Evolutionary conservation across 129 eudicot species (phyloP), one percentile per base, ranked within the genome.

Genomic region (Lonicera japonica): DNA sequence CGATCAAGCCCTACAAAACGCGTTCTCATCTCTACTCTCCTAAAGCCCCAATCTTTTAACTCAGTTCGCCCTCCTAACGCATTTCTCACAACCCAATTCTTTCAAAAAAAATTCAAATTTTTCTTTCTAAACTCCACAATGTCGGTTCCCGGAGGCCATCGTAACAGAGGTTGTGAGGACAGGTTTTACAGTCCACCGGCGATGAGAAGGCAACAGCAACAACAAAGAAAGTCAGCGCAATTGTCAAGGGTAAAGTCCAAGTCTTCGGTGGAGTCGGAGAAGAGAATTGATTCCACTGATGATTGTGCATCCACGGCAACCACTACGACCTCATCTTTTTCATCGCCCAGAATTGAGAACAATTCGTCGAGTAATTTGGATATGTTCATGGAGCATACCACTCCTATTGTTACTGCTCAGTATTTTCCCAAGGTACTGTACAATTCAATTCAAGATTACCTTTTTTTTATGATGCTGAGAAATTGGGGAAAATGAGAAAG

Each of bases 101-200:
- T 29, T 29, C 36, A 2, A 29, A 29, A 29, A 29, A 1, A 1
- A 29, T 6, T 29, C 36, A 29, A 29, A 3, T 43, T 8, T 2
- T 43, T 43, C 16, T 45, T 41, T 21, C 0, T 6, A 47, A 41
- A 45, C 43, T n/a, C 15, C 45, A 16, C 56, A 11, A 79, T 79
- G 89, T 70, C 88, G 77, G 67, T 75, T 75, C 80, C 71, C 59
- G 74, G 73, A 21, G 54, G 36, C 5, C 45, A 68, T 69, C 78
- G 91, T 24, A 83, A 63, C 52, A 81, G 83, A 59, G 83, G 82
- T 60, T 75, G 86, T 15, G 94, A 79, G 25, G 89, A 87, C 45
- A 67, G 96, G 64, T 82, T 92, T 65, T 92, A 92, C 76, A 73
- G 87, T 63, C 95, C 98, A 10, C 98, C 98, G 68, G 82, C 94